A percentile compares a stretch with the other conserved stretches of the same genome.
These are phyloP conservation scores for Suhomyces coccinellae DNA, from an alignment of 1,139 yeast genomes.

Conservation along the genomic window DNA sequence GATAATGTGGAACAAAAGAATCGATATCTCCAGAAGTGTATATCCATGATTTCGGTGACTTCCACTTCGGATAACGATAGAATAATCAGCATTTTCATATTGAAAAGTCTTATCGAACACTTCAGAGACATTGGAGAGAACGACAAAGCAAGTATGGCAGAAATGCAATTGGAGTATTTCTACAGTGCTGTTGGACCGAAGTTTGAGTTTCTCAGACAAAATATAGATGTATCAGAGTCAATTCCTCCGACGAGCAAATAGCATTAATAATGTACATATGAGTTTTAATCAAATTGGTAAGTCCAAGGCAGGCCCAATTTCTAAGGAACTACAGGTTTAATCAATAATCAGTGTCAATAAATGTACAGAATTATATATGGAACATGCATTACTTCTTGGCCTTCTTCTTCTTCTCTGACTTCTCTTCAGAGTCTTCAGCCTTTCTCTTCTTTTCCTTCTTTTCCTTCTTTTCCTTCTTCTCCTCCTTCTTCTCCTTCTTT, in stretches of 20 bases:
- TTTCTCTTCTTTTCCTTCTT: constrained; percentile 56
- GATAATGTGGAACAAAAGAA: constrained; percentile 18
- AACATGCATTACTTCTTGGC: constrained; percentile 22
- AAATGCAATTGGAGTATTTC: constrained; percentile 24
- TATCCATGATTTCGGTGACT: constrained; percentile 15
- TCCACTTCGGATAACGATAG: constrained; percentile 23
- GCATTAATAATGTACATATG: background rate
- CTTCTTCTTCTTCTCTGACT: constrained; percentile 43
- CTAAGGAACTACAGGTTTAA: background rate
- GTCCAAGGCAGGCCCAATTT: too few species aligned
- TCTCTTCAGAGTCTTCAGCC: constrained; percentile 53
- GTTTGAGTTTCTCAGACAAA: constrained; percentile 17
- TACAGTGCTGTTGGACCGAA: constrained; percentile 17
- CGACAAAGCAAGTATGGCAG: constrained; percentile 26
- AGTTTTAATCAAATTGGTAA: background rate
- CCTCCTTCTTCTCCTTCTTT: constrained; percentile 64
- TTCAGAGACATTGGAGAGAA: constrained; percentile 23
- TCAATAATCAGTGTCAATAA: constrained; percentile 9
- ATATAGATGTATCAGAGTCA: constrained; percentile 5
- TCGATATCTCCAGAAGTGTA: constrained; percentile 18
- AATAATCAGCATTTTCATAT: constrained; percentile 23
- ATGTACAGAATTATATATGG: constrained; percentile 16
- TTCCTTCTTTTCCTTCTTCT: constrained; percentile 65
- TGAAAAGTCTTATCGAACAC: constrained; percentile 20
- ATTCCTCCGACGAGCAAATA: background rate